These are phyloP conservation scores for Aspergillus uvarum DNA, from an alignment of 2,329 filamentous ascomycete species.

Conservation along the genomic window DNA sequence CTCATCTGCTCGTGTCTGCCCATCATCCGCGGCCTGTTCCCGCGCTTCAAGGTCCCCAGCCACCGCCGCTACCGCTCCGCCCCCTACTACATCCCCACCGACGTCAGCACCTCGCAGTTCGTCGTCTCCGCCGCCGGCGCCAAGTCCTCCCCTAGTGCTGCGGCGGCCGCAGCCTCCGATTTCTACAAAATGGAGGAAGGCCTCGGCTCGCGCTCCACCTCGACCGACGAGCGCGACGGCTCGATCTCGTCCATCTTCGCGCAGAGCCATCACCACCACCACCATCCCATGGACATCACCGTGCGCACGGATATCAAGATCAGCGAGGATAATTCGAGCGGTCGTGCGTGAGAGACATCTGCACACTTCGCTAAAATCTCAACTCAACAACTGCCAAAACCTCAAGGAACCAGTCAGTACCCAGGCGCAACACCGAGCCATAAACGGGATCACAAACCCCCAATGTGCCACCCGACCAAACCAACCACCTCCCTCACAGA, in stretches of 20 bases:
- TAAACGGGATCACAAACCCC: too few species aligned
- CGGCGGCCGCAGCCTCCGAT: slow-evolving; percentile 27
- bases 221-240: background rate
- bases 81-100: slow-evolving; percentile 29
- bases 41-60: slow-evolving; percentile 24
- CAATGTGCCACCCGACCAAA: too few species aligned
- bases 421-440: too few species aligned
- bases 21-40: slow-evolving; percentile 36
- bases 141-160: background rate
- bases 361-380: too few species aligned
- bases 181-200: slow-evolving; percentile 32
- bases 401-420: too few species aligned
- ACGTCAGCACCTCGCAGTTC: slow-evolving; percentile 25
- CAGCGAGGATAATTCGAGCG: slow-evolving; percentile 17
- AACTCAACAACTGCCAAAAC: too few species aligned
- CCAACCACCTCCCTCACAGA: too few species aligned
- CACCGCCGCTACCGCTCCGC: slow-evolving; percentile 23
- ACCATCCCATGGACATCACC: slow-evolving; percentile 24
- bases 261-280: background rate
- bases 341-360: background rate
- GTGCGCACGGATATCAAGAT: slow-evolving; percentile 35
- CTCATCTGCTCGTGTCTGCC: slow-evolving; percentile 38
- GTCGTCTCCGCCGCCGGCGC: slow-evolving; percentile 2
- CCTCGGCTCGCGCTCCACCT: slow-evolving; percentile 15
- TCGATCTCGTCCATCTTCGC: slow-evolving; percentile 1